A percentile compares a stretch with the other conserved stretches of the same genome.
These are phyloP conservation scores for Sideroxylon spinosum DNA, from an alignment of 179 eudicot genomes.

Conservation along the genomic window DNA sequence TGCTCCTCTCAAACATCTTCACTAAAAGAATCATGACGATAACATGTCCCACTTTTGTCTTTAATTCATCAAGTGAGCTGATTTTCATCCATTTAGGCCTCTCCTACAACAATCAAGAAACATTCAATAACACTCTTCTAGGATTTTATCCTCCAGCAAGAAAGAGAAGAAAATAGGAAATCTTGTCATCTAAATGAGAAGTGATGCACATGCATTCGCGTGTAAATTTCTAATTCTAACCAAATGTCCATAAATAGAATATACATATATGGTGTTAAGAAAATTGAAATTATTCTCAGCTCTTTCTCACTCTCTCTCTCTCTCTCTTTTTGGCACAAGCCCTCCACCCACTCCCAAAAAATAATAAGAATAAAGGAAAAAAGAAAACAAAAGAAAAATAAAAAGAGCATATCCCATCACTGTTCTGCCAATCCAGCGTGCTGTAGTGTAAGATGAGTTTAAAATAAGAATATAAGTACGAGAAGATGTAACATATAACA, in stretches of 20 bases:
- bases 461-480: not conserved
- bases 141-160: not conserved
- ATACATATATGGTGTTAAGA: too few relatives aligned
- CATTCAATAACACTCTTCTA: not conserved
- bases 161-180: conserved; percentile 2
- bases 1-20: conserved; percentile 99
- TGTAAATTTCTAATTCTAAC: not conserved
- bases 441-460: too few relatives aligned
- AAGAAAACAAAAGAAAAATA: too few relatives aligned
- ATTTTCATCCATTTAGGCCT: conserved; percentile 97
- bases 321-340: too few relatives aligned
- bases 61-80: conserved; percentile 80
- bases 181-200: not conserved
- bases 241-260: not conserved
- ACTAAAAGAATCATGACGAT: conserved; percentile 94
- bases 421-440: too few relatives aligned
- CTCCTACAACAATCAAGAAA: conserved; percentile 44
- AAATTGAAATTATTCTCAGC: too few relatives aligned
- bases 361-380: too few relatives aligned
- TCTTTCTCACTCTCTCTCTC: too few relatives aligned
- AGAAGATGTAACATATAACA: not conserved
- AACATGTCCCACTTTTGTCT: conserved; percentile 94
- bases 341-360: too few relatives aligned
- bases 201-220: too few relatives aligned
- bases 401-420: too few relatives aligned